phyloP scores from a whole-genome alignment of 495 filamentous ascomycete species.

The Tuber borchii region DNA sequence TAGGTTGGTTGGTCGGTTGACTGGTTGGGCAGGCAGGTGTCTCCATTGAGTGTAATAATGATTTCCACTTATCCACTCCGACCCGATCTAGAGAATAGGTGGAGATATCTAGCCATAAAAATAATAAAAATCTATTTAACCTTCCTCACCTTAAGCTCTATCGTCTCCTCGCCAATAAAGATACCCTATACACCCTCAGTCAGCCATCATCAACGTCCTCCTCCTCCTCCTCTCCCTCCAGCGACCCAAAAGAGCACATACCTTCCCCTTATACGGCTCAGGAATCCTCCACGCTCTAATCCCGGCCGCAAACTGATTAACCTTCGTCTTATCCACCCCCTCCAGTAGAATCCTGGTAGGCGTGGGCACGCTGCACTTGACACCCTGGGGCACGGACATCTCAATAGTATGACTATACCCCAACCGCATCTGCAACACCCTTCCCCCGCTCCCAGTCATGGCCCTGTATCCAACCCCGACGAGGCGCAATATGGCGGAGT shows the following conservation, averaged over 20 bases:
- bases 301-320: constrained; percentile 83
- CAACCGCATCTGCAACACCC: constrained; percentile 85
- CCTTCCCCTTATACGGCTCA: constrained; percentile 87
- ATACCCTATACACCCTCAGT: constrained; percentile 60
- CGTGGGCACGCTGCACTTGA: constrained; percentile 81
- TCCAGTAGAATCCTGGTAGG: constrained; percentile 92
- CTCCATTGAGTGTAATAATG: background rate
- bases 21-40: background rate
- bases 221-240: background rate
- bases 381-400: constrained; percentile 68
- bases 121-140: constrained; percentile 64
- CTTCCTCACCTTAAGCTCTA: constrained; percentile 97
- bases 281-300: constrained; percentile 83
- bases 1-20: background rate
- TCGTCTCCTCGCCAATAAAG: constrained; percentile 93
- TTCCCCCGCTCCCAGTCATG: constrained; percentile 57
- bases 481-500: constrained; percentile 82
- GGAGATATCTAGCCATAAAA: background rate
- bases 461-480: constrained; percentile 97
- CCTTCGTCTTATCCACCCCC: constrained; percentile 71
- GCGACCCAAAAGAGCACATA: constrained; percentile 8
- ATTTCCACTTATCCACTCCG: background rate
- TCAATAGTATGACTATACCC: constrained; percentile 95
- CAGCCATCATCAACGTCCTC: background rate
- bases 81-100: background rate